Conservation (phyloP, 768 basidiomycete species). For the Wakefieldia striispora region DNA sequence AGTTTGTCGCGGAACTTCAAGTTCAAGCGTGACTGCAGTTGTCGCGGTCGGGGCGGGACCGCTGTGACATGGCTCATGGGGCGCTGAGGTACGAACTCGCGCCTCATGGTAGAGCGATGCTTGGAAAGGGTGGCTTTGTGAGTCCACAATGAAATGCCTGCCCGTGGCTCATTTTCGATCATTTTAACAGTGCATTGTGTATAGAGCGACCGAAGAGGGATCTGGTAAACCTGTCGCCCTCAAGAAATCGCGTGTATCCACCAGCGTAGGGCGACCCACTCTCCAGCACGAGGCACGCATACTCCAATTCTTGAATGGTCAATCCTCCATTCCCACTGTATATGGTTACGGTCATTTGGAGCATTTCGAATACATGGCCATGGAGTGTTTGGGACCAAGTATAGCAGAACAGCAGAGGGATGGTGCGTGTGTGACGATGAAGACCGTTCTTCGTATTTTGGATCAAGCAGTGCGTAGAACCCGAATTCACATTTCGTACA, state of each 20-base stretch:
- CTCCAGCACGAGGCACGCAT: conserved; percentile 30
- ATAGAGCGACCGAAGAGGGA: background rate
- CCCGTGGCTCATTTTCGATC: background rate
- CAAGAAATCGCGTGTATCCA: conserved; percentile 34
- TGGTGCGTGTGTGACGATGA: conserved; percentile 11
- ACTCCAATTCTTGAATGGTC: conserved; percentile 30
- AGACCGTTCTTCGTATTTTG: conserved; percentile 17
- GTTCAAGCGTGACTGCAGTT: too few species aligned
- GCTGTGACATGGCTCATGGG: too few species aligned
- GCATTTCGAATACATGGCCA: conserved; percentile 37
- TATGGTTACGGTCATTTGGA: conserved; percentile 31
- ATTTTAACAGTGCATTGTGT: background rate
- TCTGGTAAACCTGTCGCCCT: conserved; percentile 18
- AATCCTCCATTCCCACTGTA: conserved; percentile 31
- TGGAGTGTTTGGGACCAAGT: conserved; percentile 14
- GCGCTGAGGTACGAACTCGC: background rate
- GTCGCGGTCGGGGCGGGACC: too few species aligned
- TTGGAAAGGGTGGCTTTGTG: background rate
- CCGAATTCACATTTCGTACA: background rate
- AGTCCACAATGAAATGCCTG: background rate
- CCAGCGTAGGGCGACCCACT: conserved; percentile 28
- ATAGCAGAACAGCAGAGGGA: conserved; percentile 17
- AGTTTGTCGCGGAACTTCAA: too few species aligned
- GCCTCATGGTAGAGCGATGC: background rate
- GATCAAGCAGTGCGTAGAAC: background rate